Percentiles rank a stretch among this genome's conserved stretches.
phyloP scores from a whole-genome alignment of 1,284 basidiomycete genomes.

The Microbotryum scabiosae region DNA sequence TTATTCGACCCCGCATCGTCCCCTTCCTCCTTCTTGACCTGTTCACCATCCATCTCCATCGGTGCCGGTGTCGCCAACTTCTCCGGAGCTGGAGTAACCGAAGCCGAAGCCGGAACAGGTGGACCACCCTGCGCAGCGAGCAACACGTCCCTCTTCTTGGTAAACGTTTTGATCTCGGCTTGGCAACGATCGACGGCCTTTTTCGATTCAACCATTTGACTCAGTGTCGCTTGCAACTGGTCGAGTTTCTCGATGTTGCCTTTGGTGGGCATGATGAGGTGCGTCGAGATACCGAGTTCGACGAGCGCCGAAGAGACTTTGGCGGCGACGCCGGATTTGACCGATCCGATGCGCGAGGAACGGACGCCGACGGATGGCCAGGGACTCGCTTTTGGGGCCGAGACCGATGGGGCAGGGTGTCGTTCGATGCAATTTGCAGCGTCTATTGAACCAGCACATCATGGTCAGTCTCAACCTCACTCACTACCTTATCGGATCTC shows the following conservation, averaged over 20 bases:
- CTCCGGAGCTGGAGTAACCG: no score
- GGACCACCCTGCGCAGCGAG: background rate
- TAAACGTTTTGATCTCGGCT: constrained; percentile 65
- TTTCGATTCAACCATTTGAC: constrained; percentile 72
- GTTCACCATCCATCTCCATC: constrained; percentile 2
- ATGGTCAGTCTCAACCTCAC: no score
- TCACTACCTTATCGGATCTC: background rate
- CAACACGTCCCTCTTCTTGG: constrained; percentile 53
- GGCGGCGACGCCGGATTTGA: constrained; percentile 62
- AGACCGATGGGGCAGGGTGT: constrained; percentile 52
- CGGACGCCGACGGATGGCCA: constrained; percentile 61
- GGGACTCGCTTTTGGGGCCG: constrained; percentile 60
- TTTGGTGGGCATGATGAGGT: constrained; percentile 83
- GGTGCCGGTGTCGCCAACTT: no score
- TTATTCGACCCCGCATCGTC: constrained; percentile 2
- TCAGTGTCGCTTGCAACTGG: constrained; percentile 59
- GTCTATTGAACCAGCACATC: constrained; percentile 45
- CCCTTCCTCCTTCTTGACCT: constrained; percentile 21
- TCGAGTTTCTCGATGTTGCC: constrained; percentile 67
- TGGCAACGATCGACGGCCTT: constrained; percentile 75
- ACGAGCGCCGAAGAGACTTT: constrained; percentile 61
- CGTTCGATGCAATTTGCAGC: constrained; percentile 65
- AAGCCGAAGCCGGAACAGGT: no score
- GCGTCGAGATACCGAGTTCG: constrained; percentile 65
- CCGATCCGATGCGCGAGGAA: constrained; percentile 67